phyloP scores from a whole-genome alignment of 176 grass and related monocot species.

The Carex kokanica region DNA sequence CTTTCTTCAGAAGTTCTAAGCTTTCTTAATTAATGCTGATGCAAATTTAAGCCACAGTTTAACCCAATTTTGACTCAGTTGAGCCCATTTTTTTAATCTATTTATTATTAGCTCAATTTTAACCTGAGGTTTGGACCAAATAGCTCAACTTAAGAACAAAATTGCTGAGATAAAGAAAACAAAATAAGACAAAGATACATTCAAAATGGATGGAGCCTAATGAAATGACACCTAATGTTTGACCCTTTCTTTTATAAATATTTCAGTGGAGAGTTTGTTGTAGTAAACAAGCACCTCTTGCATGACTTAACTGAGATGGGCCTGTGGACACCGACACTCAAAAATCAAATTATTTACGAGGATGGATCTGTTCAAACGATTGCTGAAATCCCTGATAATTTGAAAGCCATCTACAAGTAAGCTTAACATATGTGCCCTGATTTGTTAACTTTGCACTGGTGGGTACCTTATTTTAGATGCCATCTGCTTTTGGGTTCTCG shows the following conservation, averaged over 20 bases:
- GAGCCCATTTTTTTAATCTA: background rate
- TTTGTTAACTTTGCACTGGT: background rate
- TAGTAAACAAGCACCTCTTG: constrained; percentile 98
- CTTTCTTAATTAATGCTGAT: background rate
- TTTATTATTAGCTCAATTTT: background rate
- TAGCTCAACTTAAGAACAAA: background rate
- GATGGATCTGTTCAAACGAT: constrained; percentile 90
- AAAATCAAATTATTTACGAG: constrained; percentile 94
- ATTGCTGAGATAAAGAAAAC: background rate
- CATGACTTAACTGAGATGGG: constrained; percentile 98
- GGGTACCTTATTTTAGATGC: background rate
- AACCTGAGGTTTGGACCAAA: background rate
- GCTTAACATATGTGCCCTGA: background rate
- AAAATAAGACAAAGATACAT: background rate
- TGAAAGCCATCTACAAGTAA: constrained; percentile 97
- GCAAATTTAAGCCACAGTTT: background rate
- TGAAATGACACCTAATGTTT: constrained; percentile 10
- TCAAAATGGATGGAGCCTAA: background rate
- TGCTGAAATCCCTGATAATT: constrained; percentile 69
- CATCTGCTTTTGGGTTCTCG: background rate
- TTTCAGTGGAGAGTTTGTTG: constrained; percentile 91
- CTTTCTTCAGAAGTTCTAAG: background rate
- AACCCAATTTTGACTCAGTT: background rate
- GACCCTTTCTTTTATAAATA: constrained; percentile 13
- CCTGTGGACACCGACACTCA: constrained; percentile 69